These are phyloP conservation scores for Terfezia boudieri DNA, from an alignment of 495 filamentous ascomycete genomes.

Conservation along the genomic window DNA sequence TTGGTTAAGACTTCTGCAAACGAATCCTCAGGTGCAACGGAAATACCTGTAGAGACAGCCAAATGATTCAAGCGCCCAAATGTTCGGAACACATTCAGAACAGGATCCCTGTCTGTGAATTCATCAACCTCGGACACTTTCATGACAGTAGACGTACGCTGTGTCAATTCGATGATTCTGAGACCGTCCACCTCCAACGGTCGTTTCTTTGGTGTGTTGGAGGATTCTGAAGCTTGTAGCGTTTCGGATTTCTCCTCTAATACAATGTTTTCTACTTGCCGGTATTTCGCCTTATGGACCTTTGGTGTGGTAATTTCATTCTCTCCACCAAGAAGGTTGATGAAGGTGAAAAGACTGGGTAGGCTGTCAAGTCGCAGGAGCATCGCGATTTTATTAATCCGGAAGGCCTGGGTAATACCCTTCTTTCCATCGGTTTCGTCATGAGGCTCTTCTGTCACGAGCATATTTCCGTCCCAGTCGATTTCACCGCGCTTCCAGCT, in stretches of 20 bases:
- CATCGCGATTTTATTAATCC: constrained; percentile 31
- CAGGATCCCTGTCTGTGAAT: constrained; percentile 54
- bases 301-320: constrained; percentile 19
- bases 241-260: constrained; percentile 8
- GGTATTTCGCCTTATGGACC: constrained; percentile 27
- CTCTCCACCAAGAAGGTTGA: constrained; percentile 46
- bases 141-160: constrained; percentile 91
- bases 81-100: constrained; percentile 76
- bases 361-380: constrained; percentile 78
- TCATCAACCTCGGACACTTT: constrained; percentile 68
- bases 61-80: constrained; percentile 73
- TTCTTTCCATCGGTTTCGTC: constrained; percentile 21
- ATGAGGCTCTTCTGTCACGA: constrained; percentile 18
- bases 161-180: constrained; percentile 68
- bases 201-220: constrained; percentile 20
- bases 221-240: background rate
- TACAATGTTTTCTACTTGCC: constrained; percentile 7
- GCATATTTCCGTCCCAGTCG: constrained; percentile 59
- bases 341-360: constrained; percentile 64
- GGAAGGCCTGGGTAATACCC: constrained; percentile 19
- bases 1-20: constrained; percentile 55
- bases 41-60: constrained; percentile 56
- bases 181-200: constrained; percentile 67
- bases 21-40: constrained; percentile 49
- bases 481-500: constrained; percentile 84